Conservation (phyloP, 441 rosid genomes). For the Eutrema salsugineum region DNA sequence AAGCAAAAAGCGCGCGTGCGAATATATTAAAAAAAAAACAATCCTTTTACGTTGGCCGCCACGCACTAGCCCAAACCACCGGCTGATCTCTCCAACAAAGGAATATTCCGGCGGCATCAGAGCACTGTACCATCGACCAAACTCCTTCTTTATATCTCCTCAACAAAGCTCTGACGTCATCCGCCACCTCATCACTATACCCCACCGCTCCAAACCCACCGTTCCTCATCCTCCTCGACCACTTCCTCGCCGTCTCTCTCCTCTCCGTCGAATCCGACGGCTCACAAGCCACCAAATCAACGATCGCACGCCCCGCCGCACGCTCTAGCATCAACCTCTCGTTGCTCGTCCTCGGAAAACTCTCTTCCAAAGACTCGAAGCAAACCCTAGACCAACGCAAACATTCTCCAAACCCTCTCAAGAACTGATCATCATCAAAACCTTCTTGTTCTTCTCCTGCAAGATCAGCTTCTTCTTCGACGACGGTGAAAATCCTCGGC, state of each 20-base stretch:
- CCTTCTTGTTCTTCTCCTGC: constrained; percentile 52
- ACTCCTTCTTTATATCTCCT: constrained; percentile 81
- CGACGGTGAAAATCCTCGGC: constrained; percentile 72
- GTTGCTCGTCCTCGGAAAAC: constrained; percentile 71
- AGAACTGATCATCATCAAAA: constrained; percentile 46
- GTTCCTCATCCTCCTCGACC: constrained; percentile 65
- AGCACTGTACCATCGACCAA: constrained; percentile 72
- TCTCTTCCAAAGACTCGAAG: constrained; percentile 76
- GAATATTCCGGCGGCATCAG: constrained; percentile 79
- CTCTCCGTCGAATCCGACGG: constrained; percentile 62
- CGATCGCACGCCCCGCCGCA: constrained; percentile 67
- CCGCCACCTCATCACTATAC: constrained; percentile 85
- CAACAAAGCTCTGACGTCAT: constrained; percentile 83
- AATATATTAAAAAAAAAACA: background rate
- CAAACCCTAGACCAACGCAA: constrained; percentile 92
- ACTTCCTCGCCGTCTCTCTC: constrained; percentile 65
- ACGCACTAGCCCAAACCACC: constrained; percentile 95
- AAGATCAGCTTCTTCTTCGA: constrained; percentile 94
- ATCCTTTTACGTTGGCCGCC: constrained; percentile 54
- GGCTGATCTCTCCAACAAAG: constrained; percentile 86
- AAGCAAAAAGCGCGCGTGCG: constrained; percentile 8
- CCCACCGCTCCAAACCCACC: constrained; percentile 42
- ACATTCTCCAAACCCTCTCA: constrained; percentile 66
- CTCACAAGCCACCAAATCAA: constrained; percentile 78
- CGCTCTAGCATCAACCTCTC: constrained; percentile 87